Base-by-base conservation (phyloP, 352 stramenopile species). In the Aphanomyces euteiches region DNA sequence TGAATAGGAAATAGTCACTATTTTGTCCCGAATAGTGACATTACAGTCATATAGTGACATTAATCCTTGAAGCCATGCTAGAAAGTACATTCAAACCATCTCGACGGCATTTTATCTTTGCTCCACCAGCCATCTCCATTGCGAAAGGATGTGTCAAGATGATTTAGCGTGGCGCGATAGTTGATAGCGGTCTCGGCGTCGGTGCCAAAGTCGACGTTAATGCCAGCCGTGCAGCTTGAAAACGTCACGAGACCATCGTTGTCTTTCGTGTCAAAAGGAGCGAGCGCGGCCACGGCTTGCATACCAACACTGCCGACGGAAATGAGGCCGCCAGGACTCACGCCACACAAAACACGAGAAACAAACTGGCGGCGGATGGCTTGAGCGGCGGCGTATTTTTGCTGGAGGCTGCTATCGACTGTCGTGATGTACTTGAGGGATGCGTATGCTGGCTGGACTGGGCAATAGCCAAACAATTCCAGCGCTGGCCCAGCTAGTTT, bases 181-280 rank as follows among this genome's bases (percentile, higher is more conserved):
- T 72, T 75, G 56, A 74, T 73, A 17, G 38, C 40, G 8, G 56
- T 47, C 43, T 50, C 43, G 0, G 47, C 47, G n/a, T 74, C 38
- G 19, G 53, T 57, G 10, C 73, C 64, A 39, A 84, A 89, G 19
- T 74, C 58, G 2, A 63, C 56, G 0, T 79, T 50, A 8, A 88
- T 64, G 1, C 79, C 80, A 0, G 45, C 69, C 3, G 69, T 63
- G 61, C 78, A 85, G 66, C 78, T 85, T 3, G 36, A 28, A 19
- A 82, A 75, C n/a, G 71, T 72, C 43, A 83, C 78, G 7, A 74
- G 64, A 12, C 78, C 78, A 34, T 85, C 78, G 57, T 80, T 79
- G 17, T 66, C 38, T 39, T 38, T 15, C 13, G 48, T 67, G 7
- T 74, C 48, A 54, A 78, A 74, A 43, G 40, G 63, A 34, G 75